These are phyloP conservation scores for Aureobasidium sp. DNA, from an alignment of 2,329 filamentous ascomycete genomes.

Conservation along the genomic window DNA sequence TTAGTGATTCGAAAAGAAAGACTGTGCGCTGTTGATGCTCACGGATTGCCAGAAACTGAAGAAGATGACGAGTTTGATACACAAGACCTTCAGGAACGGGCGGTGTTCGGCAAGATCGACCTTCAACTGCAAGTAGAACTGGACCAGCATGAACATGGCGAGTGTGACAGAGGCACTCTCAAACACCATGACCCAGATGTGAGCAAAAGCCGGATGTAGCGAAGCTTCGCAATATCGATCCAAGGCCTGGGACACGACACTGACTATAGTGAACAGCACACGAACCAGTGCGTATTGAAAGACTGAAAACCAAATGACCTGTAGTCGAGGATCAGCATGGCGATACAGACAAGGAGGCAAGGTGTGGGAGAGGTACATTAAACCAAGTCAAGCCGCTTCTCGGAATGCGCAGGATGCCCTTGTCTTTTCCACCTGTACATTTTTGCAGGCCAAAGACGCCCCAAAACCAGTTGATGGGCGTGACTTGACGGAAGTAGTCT, in stretches of 20 bases:
- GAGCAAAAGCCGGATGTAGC: slow-evolving; percentile 69
- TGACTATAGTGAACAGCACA: slow-evolving; percentile 70
- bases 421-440: slow-evolving; percentile 60
- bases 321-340: background rate
- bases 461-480: slow-evolving; percentile 66
- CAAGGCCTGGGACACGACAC: slow-evolving; percentile 64
- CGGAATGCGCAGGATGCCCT: slow-evolving; percentile 65
- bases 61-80: slow-evolving; percentile 89
- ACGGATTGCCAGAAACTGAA: slow-evolving; percentile 78
- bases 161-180: slow-evolving; percentile 67
- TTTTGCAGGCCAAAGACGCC: slow-evolving; percentile 64
- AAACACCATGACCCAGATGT: slow-evolving; percentile 72
- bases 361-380: slow-evolving; percentile 48
- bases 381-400: slow-evolving; percentile 82
- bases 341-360: background rate
- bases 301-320: slow-evolving; percentile 70
- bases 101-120: slow-evolving; percentile 59
- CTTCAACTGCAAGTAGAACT: slow-evolving; percentile 76
- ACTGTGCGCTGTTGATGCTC: slow-evolving; percentile 18
- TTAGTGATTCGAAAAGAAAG: background rate
- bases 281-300: slow-evolving; percentile 84
- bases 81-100: slow-evolving; percentile 72
- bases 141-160: slow-evolving; percentile 83
- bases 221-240: slow-evolving; percentile 72
- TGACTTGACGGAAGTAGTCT: slow-evolving; percentile 65